phyloP scores from a whole-genome alignment of 495 filamentous ascomycete species.

The Penicillium arizonense region DNA sequence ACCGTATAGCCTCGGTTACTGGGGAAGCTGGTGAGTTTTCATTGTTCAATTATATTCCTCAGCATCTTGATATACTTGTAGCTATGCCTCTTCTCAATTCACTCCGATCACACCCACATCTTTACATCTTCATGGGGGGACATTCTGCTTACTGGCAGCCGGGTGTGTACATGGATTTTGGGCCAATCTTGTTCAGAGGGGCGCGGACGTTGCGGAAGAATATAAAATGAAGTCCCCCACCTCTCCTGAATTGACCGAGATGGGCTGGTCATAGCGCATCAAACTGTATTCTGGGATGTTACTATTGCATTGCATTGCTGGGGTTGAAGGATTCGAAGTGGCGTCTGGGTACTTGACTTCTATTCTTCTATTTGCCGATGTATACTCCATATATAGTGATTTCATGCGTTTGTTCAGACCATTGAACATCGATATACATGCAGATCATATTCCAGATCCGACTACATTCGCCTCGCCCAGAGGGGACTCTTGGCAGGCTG shows the following conservation, averaged over 20 bases:
- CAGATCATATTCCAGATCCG: constrained; percentile 4
- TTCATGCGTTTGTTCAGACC: background rate
- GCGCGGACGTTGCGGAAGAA: constrained; percentile 26
- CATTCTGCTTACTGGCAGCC: constrained; percentile 1
- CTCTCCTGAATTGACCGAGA: constrained; percentile 31
- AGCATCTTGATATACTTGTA: background rate
- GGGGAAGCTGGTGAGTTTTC: constrained; percentile 7
- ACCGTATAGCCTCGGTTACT: constrained; percentile 7
- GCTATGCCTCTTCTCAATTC: background rate
- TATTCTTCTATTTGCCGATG: background rate
- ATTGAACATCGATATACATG: constrained; percentile 5
- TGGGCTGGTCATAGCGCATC: constrained; percentile 21
- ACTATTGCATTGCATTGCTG: constrained; percentile 3
- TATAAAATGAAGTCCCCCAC: constrained; percentile 20
- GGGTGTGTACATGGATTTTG: constrained; percentile 6
- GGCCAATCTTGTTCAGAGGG: constrained; percentile 5
- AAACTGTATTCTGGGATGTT: constrained; percentile 10
- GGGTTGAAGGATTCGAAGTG: too few species aligned
- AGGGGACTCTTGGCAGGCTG: constrained; percentile 14
- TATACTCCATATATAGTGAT: background rate
- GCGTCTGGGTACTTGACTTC: too few species aligned
- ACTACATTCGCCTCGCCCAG: constrained; percentile 8
- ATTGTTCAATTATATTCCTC: background rate
- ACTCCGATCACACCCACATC: background rate
- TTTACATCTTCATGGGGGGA: background rate